A percentile compares a stretch with the other conserved stretches of the same genome.
These are phyloP conservation scores for Talaromyces amestolkiae DNA, from an alignment of 2,329 filamentous ascomycete species.

Conservation along the genomic window DNA sequence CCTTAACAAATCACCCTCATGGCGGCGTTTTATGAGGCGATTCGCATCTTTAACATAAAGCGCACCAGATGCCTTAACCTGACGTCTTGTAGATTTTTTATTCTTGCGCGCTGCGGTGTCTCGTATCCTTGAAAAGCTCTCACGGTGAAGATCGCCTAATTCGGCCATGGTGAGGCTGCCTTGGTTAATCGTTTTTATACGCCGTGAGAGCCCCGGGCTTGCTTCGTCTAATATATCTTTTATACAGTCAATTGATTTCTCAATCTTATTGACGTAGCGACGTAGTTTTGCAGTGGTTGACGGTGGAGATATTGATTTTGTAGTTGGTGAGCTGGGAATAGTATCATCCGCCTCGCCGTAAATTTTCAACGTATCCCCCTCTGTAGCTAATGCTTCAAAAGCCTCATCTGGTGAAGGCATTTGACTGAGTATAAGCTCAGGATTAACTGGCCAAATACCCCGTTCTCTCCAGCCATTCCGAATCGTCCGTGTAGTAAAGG, in stretches of 20 bases:
- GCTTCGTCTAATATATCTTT: not conserved
- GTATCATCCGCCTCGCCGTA: not conserved
- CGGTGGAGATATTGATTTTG: not conserved
- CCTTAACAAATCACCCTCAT: not conserved
- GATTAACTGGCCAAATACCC: not conserved
- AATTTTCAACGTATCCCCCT: not conserved
- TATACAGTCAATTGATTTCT: not conserved
- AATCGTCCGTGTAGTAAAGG: not conserved
- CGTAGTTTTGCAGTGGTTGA: not conserved
- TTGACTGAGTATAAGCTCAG: not conserved
- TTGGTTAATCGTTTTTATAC: not conserved
- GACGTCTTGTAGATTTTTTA: not conserved
- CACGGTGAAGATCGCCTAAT: not conserved
- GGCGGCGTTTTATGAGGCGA: slow-evolving; percentile 4
- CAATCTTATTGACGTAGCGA: slow-evolving; percentile 8
- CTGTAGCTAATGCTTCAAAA: not conserved
- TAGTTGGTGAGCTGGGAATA: not conserved
- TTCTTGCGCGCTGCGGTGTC: not conserved
- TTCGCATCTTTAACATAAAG: not conserved
- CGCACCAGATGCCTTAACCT: not conserved
- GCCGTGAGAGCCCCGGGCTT: not conserved
- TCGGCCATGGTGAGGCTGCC: not conserved
- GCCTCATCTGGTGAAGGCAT: not conserved
- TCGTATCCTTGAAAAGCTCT: not conserved
- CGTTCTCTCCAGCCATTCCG: not conserved